Conservation (phyloP, 768 basidiomycete genomes). For the Mycena albidolilacea region DNA sequence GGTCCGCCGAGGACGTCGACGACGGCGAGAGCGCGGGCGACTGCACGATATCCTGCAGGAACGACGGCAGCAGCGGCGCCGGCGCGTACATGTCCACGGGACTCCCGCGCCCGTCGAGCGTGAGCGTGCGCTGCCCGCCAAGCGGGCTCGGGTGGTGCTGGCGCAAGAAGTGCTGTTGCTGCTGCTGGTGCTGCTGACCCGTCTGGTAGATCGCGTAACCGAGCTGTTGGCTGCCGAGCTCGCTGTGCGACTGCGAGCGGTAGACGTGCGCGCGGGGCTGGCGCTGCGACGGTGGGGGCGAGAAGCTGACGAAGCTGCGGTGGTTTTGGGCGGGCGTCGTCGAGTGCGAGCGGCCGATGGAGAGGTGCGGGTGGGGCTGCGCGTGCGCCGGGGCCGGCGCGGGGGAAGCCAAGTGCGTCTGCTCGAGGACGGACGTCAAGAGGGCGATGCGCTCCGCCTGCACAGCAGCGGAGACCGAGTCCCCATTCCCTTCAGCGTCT, state of each 20-base stretch:
- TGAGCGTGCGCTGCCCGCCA: constrained; percentile 36
- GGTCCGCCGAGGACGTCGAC: constrained; percentile 75
- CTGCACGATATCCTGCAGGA: constrained; percentile 82
- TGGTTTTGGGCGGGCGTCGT: constrained; percentile 63
- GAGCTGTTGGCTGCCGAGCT: constrained; percentile 56
- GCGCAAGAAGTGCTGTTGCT: constrained; percentile 31
- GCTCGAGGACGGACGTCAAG: constrained; percentile 80
- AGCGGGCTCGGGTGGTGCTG: constrained; percentile 39
- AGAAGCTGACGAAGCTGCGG: constrained; percentile 54
- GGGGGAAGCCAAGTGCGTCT: constrained; percentile 55
- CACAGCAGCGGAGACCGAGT: constrained; percentile 88
- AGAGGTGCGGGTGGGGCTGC: constrained; percentile 39
- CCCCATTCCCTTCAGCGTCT: constrained; percentile 92
- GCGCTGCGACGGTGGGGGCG: constrained; percentile 42
- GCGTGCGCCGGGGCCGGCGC: constrained; percentile 33
- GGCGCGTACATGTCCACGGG: constrained; percentile 47
- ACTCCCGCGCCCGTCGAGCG: constrained; percentile 20
- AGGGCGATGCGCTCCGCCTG: constrained; percentile 89
- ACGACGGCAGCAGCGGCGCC: constrained; percentile 79
- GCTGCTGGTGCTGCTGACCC: constrained; percentile 60
- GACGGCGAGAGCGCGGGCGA: constrained; percentile 77
- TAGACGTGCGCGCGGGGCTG: constrained; percentile 56
- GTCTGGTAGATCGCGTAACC: constrained; percentile 76
- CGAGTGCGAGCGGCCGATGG: constrained; percentile 57
- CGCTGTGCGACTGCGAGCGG: constrained; percentile 67